Conservation (phyloP, 1,284 basidiomycete genomes). For the Rhodotorula mucilaginosa region DNA sequence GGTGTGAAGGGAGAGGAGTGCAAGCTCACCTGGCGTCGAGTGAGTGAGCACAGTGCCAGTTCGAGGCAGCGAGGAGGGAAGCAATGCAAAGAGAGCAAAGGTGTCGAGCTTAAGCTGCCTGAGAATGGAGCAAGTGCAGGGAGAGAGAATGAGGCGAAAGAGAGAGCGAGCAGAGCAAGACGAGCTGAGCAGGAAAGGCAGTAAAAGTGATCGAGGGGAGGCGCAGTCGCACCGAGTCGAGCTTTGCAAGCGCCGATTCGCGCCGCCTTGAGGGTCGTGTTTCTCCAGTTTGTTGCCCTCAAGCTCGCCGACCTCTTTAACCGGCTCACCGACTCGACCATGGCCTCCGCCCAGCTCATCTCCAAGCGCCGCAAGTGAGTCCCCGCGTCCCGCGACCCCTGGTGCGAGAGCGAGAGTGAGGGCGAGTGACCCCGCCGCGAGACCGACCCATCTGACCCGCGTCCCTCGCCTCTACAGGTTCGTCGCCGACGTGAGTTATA, state of each 20-base stretch:
- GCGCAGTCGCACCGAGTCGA: neutral
- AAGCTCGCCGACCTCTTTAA: constrained; percentile 14
- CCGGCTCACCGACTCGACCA: constrained; percentile 12
- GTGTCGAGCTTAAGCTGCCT: neutral
- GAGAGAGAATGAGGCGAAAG: neutral
- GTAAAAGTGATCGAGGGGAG: neutral
- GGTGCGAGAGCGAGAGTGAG: neutral
- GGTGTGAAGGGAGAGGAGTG: neutral
- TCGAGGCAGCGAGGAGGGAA: neutral
- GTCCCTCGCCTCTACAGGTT: constrained; percentile 15
- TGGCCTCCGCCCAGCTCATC: constrained; percentile 36
- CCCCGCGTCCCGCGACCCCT: neutral
- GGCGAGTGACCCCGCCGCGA: neutral
- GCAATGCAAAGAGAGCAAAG: neutral
- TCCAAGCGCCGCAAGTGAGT: constrained; percentile 42
- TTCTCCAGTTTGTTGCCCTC: constrained; percentile 5
- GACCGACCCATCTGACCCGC: neutral
- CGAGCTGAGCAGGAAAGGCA: neutral
- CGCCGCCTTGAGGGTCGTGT: neutral
- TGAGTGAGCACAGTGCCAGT: neutral
- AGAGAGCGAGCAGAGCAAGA: neutral
- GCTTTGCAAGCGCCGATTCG: neutral
- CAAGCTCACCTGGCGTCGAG: neutral
- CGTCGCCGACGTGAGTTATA: constrained; percentile 39
- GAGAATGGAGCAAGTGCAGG: neutral